A percentile compares a stretch with the other conserved stretches of the same genome.
phyloP scores from a whole-genome alignment of 1,284 basidiomycete genomes.

The Amylostereum areolatum region DNA sequence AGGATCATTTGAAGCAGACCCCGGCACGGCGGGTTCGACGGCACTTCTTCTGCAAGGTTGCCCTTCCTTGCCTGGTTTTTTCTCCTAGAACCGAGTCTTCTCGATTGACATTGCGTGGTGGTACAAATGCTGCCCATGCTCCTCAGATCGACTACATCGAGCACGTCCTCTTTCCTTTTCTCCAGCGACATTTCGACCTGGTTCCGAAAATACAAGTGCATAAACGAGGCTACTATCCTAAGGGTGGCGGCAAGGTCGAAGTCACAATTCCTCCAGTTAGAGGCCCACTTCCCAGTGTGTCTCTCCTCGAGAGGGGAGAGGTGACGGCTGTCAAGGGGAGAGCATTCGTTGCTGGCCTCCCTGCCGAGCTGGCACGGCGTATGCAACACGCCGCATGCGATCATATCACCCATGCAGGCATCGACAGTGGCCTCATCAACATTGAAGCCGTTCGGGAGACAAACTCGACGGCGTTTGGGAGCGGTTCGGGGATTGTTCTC shows the following conservation, averaged over 20 bases:
- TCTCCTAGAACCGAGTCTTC: constrained; percentile 27
- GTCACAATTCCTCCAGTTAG: constrained; percentile 35
- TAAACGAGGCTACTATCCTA: constrained; percentile 62
- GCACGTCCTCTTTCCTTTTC: constrained; percentile 59
- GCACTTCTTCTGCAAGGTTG: constrained; percentile 65
- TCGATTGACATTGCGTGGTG: constrained; percentile 51
- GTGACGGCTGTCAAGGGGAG: constrained; percentile 45
- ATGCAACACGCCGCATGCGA: constrained; percentile 47
- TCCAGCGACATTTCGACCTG: constrained; percentile 48
- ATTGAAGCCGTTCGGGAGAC: constrained; percentile 38
- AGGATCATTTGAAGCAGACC: constrained; percentile 47
- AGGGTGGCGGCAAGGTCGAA: constrained; percentile 57
- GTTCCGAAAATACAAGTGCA: constrained; percentile 37
- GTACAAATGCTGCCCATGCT: constrained; percentile 62
- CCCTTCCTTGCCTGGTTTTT: constrained; percentile 63
- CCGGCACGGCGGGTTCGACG: constrained; percentile 63
- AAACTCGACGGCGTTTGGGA: constrained; percentile 41
- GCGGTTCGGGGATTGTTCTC: constrained; percentile 62
- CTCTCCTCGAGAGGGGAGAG: constrained; percentile 46
- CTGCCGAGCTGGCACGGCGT: constrained; percentile 39
- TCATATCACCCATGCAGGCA: too few species aligned
- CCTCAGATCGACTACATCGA: constrained; percentile 69
- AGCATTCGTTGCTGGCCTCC: constrained; percentile 59
- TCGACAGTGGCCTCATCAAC: constrained; percentile 29
- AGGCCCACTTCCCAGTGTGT: constrained; percentile 39